phyloP scores from a whole-genome alignment of 768 basidiomycete genomes.

The Psilocybe cubensis region DNA sequence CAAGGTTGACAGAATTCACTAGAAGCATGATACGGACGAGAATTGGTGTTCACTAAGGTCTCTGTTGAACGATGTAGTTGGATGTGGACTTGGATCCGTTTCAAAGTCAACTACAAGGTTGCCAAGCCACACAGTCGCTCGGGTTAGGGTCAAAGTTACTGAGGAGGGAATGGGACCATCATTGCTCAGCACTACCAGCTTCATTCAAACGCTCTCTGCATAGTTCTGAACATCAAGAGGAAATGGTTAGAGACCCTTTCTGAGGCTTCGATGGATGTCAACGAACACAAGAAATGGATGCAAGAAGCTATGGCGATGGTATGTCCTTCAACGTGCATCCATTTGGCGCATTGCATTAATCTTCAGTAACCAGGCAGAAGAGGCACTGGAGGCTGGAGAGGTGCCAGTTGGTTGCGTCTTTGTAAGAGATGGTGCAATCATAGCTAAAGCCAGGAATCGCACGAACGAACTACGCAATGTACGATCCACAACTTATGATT shows the following conservation, averaged over 20 bases:
- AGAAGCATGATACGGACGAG: not conserved
- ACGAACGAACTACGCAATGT: constrained; percentile 96
- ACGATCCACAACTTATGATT: constrained; percentile 23
- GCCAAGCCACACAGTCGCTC: not conserved
- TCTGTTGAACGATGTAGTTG: too few species aligned
- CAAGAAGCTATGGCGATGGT: constrained; percentile 83
- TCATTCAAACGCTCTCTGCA: too few species aligned
- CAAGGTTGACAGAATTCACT: not conserved
- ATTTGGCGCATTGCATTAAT: not conserved
- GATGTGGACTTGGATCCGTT: not conserved
- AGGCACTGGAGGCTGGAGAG: constrained; percentile 83
- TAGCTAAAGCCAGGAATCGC: constrained; percentile 88
- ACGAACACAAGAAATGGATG: constrained; percentile 67
- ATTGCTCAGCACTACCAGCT: too few species aligned
- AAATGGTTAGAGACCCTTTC: not conserved
- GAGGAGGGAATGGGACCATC: too few species aligned
- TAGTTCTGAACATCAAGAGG: too few species aligned
- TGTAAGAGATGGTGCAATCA: constrained; percentile 73
- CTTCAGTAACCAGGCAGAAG: constrained; percentile 56
- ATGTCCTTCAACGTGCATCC: constrained; percentile 15
- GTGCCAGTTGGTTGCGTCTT: constrained; percentile 98
- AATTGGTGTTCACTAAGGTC: not conserved
- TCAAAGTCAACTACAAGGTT: not conserved
- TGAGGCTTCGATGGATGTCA: not conserved
- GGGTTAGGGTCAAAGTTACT: not conserved